Conservation (phyloP, 1,139 yeast species). For the Scheffersomyces lignicola region DNA sequence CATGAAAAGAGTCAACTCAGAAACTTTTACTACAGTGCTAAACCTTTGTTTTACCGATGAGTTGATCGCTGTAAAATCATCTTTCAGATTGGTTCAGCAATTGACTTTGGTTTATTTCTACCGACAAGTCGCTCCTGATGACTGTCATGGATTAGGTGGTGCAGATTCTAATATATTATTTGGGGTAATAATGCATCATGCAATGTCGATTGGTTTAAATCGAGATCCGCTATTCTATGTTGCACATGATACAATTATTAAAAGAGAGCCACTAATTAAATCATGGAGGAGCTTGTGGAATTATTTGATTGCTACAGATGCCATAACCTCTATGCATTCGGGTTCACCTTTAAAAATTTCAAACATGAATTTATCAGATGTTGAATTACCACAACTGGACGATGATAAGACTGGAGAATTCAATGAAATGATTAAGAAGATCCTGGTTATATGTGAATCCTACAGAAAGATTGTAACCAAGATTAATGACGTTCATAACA, state of each 20-base stretch:
- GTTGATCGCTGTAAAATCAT: conserved; percentile 27
- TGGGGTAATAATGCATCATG: conserved; percentile 41
- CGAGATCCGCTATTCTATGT: conserved; percentile 40
- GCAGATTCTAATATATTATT: conserved; percentile 42
- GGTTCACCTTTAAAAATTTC: conserved; percentile 33
- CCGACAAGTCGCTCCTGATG: conserved; percentile 41
- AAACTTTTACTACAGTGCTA: conserved; percentile 25
- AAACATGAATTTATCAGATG: conserved; percentile 33
- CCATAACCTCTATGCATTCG: conserved; percentile 32
- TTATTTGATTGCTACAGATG: conserved; percentile 32
- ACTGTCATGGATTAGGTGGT: conserved; percentile 46
- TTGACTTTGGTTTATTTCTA: conserved; percentile 36
- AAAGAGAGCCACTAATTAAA: conserved; percentile 25
- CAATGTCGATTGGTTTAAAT: conserved; percentile 44
- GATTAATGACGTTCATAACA: conserved; percentile 28
- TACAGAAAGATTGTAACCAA: conserved; percentile 33
- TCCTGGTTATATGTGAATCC: conserved; percentile 21
- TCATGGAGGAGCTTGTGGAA: conserved; percentile 45
- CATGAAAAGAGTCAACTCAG: conserved; percentile 24
- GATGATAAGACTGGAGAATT: conserved; percentile 20
- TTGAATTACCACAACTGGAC: conserved; percentile 23
- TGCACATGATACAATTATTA: conserved; percentile 31
- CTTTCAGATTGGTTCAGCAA: conserved; percentile 35
- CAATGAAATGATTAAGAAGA: conserved; percentile 15
- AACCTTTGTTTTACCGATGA: conserved; percentile 35